A percentile compares a stretch with the other conserved stretches of the same genome.
phyloP scores from a whole-genome alignment of 2,329 filamentous ascomycete species.

The Penicillium sp. region DNA sequence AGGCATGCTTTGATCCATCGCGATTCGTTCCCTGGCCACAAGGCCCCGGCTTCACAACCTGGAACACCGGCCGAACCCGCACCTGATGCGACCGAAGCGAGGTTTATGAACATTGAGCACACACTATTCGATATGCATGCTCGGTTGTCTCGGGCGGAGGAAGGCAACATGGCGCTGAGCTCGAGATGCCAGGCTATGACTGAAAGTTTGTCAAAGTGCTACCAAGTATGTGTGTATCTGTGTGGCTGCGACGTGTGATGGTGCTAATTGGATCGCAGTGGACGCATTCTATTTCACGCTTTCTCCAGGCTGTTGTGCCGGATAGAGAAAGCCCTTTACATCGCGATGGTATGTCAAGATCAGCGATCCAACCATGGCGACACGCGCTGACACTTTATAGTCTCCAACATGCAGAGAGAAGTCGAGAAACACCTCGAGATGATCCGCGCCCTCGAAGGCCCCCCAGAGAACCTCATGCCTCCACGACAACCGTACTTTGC shows the following conservation, averaged over 20 bases:
- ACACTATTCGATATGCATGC: conserved; percentile 73
- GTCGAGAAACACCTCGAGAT: conserved; percentile 60
- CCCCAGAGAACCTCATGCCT: conserved; percentile 63
- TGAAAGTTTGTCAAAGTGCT: conserved; percentile 71
- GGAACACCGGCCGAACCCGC: conserved; percentile 81
- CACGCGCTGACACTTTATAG: conserved; percentile 32
- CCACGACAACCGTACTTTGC: conserved; percentile 64
- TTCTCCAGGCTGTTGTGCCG: conserved; percentile 69
- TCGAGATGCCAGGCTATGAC: conserved; percentile 76
- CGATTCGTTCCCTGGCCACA: conserved; percentile 78
- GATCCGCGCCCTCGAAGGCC: conserved; percentile 54
- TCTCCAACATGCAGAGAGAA: conserved; percentile 59
- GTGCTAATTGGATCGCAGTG: conserved; percentile 49
- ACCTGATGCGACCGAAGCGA: conserved; percentile 71
- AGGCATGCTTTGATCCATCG: conserved; percentile 89
- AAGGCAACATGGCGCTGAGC: conserved; percentile 73
- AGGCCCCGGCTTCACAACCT: conserved; percentile 70
- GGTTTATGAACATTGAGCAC: conserved; percentile 73
- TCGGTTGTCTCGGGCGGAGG: conserved; percentile 76
- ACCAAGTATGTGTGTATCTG: conserved; percentile 51
- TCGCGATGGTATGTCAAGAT: conserved; percentile 66
- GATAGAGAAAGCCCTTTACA: conserved; percentile 72
- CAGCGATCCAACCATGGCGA: background rate
- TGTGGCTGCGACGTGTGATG: conserved; percentile 4
- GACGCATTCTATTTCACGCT: conserved; percentile 78